Evolutionary conservation across 106 monocot species (phyloP).

Genomic region (Dendrobium officinale): DNA sequence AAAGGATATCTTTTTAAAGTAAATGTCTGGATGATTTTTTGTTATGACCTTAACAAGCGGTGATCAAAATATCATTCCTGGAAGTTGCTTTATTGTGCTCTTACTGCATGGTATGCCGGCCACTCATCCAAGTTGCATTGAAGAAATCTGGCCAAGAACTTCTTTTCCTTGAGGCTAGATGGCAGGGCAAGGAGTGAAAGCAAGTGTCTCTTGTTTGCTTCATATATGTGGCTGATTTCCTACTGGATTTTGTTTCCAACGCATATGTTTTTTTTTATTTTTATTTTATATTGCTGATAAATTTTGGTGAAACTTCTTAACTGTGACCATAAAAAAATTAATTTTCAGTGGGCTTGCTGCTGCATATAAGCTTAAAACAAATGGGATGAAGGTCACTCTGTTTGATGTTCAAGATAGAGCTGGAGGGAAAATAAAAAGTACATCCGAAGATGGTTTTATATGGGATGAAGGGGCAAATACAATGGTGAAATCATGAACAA

Average conservation of each 20-base stretch:
- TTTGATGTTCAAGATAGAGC: slow-evolving; percentile 83
- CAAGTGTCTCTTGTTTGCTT: background rate
- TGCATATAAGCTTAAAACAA: slow-evolving; percentile 77
- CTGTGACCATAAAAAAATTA: slow-evolving; percentile 1
- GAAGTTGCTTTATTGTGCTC: no score
- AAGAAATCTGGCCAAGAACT: background rate
- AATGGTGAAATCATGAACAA: slow-evolving; percentile 48
- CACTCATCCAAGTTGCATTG: background rate
- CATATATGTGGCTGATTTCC: background rate
- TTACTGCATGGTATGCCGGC: no score
- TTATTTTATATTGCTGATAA: slow-evolving; percentile 1
- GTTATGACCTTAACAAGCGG: no score
- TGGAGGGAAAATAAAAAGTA: slow-evolving; percentile 78
- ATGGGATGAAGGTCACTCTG: slow-evolving; percentile 67
- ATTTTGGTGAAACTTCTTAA: slow-evolving; percentile 7
- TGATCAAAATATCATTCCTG: no score
- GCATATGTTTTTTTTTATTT: background rate
- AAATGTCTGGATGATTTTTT: no score
- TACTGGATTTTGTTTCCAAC: background rate
- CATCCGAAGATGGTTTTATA: slow-evolving; percentile 59
- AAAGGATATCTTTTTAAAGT: no score
- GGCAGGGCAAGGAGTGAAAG: background rate
- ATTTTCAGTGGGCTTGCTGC: slow-evolving; percentile 89
- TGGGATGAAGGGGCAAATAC: slow-evolving; percentile 99
- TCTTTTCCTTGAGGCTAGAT: background rate